phyloP scores from a whole-genome alignment of 768 basidiomycete genomes.

The Thelephora aurantiotincta region DNA sequence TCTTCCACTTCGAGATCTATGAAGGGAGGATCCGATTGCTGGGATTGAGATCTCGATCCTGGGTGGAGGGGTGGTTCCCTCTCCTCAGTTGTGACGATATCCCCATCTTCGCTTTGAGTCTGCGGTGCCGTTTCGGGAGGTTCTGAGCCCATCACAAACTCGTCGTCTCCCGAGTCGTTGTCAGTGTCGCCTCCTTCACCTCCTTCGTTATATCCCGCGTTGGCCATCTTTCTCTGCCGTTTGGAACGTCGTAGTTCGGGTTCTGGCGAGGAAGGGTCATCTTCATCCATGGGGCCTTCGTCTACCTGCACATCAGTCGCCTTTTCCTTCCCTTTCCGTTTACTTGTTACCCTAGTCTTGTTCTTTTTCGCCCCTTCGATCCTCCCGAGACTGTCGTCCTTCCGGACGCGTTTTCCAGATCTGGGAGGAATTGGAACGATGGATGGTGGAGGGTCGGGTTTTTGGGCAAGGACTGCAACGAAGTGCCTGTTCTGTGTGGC shows the following conservation, averaged over 20 bases:
- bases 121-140: neutral
- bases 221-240: slow-evolving; percentile 4
- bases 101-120: neutral
- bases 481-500: slow-evolving; percentile 27
- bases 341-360: slow-evolving; percentile 26
- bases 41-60: neutral
- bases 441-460: slow-evolving; percentile 11
- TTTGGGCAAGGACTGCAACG: slow-evolving; percentile 15
- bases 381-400: neutral
- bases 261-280: neutral
- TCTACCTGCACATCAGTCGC: neutral
- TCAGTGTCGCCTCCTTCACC: slow-evolving; percentile 10
- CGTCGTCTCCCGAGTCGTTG: slow-evolving; percentile 8
- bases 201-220: slow-evolving; percentile 10
- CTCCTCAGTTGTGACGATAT: slow-evolving; percentile 10
- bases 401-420: slow-evolving; percentile 15
- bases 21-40: slow-evolving; percentile 12
- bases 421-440: slow-evolving; percentile 8
- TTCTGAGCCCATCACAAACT: neutral
- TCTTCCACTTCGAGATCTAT: slow-evolving; percentile 35
- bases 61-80: slow-evolving; percentile 9
- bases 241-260: slow-evolving; percentile 7
- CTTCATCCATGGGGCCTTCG: neutral
- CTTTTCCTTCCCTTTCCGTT: slow-evolving; percentile 6
- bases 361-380: slow-evolving; percentile 16